Evolutionary conservation across 1,139 yeast species (phyloP), one percentile per base, ranked within the genome.

Genomic region (Scheffersomyces insectosa): DNA sequence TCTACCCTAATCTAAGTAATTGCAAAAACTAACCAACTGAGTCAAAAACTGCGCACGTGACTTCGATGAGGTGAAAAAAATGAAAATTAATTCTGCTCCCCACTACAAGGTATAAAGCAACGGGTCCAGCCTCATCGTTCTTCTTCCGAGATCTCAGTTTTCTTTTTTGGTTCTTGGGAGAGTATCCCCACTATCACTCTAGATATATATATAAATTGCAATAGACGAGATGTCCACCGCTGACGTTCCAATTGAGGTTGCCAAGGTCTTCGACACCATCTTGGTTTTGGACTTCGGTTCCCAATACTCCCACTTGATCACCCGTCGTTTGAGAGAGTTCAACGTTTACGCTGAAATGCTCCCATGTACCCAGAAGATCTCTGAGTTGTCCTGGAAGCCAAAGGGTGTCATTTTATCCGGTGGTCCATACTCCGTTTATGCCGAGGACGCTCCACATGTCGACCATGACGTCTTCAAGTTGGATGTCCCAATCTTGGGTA

Each of bases 271-370:
- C 68, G 97, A 93, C 80, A 93, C 99, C 77, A 90, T 93, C 57
- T 79, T 93, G 75, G 97, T 93, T 66, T 82, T 93, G 66, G 99
- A 93, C 68, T 93, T 93, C 65, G 99, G 99, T 51, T 93, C 99
- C 48, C 99, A 93, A 74, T 93, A 93, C 75, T 88, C 97, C 48
- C 99, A 93, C 65, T 76, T 93, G 65, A 90, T 93, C 68, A 93
- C 98, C 50, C 87, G 99, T 74, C 88, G 99, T 72, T 79, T 93
- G 60, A 88, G 99, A 79, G 99, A 93, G 69, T 89, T 91, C 77
- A 89, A 93, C 68, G 93, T 93, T 55, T 93, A 95, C 70, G 98
- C 99, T 54, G 99, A 95, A 75, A 93, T 93, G 99, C 80, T 93
- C 53, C 99, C 99, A 55, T 93, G 99, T 72, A 93, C 99, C 45